A percentile compares a stretch with the other conserved stretches of the same genome.
phyloP scores from a whole-genome alignment of 2,329 filamentous ascomycete species.

The Sphaerulina vaccinii region DNA sequence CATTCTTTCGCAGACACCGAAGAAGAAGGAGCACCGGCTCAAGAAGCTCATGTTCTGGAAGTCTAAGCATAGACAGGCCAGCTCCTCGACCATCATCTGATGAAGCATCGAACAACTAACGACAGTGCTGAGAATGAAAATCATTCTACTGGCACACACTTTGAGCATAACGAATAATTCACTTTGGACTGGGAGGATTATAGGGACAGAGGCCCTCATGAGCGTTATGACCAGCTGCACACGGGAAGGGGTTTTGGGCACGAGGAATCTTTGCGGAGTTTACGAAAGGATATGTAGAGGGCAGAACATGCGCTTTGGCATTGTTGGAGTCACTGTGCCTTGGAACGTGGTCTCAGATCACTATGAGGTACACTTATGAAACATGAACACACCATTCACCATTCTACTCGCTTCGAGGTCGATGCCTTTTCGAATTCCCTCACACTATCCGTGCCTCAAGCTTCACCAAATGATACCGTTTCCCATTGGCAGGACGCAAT shows the following conservation, averaged over 20 bases:
- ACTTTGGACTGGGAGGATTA: neutral
- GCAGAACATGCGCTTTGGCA: conserved; percentile 12
- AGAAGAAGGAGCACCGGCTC: conserved; percentile 68
- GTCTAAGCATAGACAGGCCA: conserved; percentile 43
- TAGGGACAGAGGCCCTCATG: conserved; percentile 6
- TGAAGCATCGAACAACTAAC: neutral
- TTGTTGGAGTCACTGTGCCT: neutral
- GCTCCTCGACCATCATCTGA: conserved; percentile 24
- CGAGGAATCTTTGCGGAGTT: conserved; percentile 16
- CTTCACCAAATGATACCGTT: neutral
- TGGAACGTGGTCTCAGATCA: conserved; percentile 8
- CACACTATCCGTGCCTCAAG: neutral
- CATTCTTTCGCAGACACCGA: conserved; percentile 60
- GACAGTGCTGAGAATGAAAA: neutral
- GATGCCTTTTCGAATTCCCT: neutral
- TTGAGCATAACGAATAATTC: neutral
- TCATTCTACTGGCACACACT: neutral
- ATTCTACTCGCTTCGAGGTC: neutral
- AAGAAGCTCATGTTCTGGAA: conserved; percentile 82
- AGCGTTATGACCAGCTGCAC: conserved; percentile 17
- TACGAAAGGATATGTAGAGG: conserved; percentile 18
- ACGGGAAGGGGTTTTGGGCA: conserved; percentile 14
- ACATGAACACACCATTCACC: neutral
- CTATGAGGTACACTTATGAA: neutral
- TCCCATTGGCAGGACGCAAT: neutral